A percentile compares a stretch with the other conserved stretches of the same genome.
These are phyloP conservation scores for Tricholoma hemisulphureum DNA, from an alignment of 768 basidiomycete species.

Conservation along the genomic window DNA sequence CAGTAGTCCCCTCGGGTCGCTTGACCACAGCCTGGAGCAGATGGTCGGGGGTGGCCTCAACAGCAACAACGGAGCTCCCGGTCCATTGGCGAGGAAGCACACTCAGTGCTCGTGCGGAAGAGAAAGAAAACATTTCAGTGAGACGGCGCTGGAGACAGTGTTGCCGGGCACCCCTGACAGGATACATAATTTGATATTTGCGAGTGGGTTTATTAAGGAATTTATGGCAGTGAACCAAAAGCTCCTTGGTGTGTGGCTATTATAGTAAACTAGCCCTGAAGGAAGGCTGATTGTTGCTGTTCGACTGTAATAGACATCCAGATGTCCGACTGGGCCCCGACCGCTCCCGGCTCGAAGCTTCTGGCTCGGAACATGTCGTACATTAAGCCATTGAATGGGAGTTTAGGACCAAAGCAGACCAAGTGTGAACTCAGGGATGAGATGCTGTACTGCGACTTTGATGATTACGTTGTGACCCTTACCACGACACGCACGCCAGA, in stretches of 20 bases:
- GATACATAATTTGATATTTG: constrained; percentile 94
- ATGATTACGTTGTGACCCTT: constrained; percentile 76
- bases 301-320: constrained; percentile 78
- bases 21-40: constrained; percentile 23
- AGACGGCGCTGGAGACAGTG: constrained; percentile 72
- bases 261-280: neutral
- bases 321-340: constrained; percentile 91
- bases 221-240: constrained; percentile 92
- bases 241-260: constrained; percentile 62
- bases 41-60: constrained; percentile 17
- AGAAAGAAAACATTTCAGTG: constrained; percentile 65
- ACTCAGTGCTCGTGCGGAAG: constrained; percentile 76
- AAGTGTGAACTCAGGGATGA: constrained; percentile 96
- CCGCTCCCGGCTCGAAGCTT: constrained; percentile 56
- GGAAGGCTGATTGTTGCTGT: neutral
- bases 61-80: constrained; percentile 5
- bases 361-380: constrained; percentile 91
- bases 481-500: constrained; percentile 94
- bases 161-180: constrained; percentile 92
- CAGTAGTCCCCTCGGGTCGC: constrained; percentile 36
- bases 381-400: constrained; percentile 87
- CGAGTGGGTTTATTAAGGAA: constrained; percentile 92
- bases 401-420: constrained; percentile 90
- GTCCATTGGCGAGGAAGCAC: constrained; percentile 42
- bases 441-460: constrained; percentile 73